Conservation (phyloP, 495 filamentous ascomycete species). For the Penicillium dipodomyicola region DNA sequence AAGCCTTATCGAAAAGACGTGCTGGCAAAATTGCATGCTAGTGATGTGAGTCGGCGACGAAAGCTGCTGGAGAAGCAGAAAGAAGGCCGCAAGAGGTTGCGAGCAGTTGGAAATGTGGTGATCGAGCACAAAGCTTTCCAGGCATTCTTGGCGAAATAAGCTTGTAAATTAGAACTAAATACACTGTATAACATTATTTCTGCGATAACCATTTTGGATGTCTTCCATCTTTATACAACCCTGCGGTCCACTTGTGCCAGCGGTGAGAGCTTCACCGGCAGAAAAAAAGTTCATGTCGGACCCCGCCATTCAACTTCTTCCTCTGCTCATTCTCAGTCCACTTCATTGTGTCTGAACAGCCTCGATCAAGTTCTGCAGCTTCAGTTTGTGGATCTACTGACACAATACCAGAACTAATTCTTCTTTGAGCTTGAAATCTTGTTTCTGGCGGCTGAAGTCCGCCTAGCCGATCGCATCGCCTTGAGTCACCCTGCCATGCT, state of each 20-base stretch:
- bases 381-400: background rate
- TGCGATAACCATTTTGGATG: background rate
- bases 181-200: slow-evolving; percentile 12
- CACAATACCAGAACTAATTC: background rate
- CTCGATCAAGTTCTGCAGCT: background rate
- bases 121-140: slow-evolving; percentile 96
- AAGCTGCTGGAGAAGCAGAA: slow-evolving; percentile 98
- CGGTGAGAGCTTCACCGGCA: slow-evolving; percentile 27
- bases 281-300: slow-evolving; percentile 38
- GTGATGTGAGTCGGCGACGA: slow-evolving; percentile 74
- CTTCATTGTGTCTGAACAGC: background rate
- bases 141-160: slow-evolving; percentile 64
- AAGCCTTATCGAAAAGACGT: slow-evolving; percentile 98
- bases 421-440: background rate
- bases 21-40: slow-evolving; percentile 87
- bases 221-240: background rate
- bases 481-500: slow-evolving; percentile 43
- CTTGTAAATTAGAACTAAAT: slow-evolving; percentile 9
- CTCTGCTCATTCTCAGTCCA: slow-evolving; percentile 8
- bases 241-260: background rate
- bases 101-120: slow-evolving; percentile 68
- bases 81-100: slow-evolving; percentile 85
- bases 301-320: slow-evolving; percentile 27
- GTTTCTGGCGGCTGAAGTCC: slow-evolving; percentile 21
- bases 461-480: slow-evolving; percentile 27